Evolutionary conservation across 192 early-diverging fungal species (phyloP).

Genomic region (Podila verticillata): DNA sequence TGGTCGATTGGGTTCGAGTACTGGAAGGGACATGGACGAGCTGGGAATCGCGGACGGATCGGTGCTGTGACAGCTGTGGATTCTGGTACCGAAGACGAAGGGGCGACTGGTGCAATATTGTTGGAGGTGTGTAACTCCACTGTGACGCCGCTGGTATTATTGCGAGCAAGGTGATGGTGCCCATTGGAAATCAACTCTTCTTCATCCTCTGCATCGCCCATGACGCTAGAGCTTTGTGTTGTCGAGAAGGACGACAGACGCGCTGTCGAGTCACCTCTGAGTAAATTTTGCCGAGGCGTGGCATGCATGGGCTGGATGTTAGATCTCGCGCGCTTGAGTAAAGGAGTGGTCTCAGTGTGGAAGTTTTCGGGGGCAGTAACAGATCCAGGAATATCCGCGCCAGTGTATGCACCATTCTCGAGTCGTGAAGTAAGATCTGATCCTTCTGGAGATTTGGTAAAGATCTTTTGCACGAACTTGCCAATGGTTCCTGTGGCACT

Average conservation of each 20-base stretch:
- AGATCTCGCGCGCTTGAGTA: slow-evolving; percentile 12
- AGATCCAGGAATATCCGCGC: slow-evolving; percentile 37
- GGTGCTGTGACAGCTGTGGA: neutral
- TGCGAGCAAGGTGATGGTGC: neutral
- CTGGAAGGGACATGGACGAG: slow-evolving; percentile 35
- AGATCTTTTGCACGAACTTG: slow-evolving; percentile 45
- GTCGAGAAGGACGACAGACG: slow-evolving; percentile 29
- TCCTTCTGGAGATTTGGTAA: slow-evolving; percentile 29
- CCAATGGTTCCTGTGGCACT: slow-evolving; percentile 37
- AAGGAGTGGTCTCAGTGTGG: slow-evolving; percentile 37
- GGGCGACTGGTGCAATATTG: neutral
- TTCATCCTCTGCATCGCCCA: neutral
- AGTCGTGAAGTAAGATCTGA: neutral
- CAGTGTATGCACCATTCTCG: slow-evolving; percentile 19
- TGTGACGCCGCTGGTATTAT: neutral
- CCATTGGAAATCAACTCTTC: neutral
- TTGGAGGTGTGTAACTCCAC: neutral
- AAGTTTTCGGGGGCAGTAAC: slow-evolving; percentile 29
- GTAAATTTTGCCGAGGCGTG: slow-evolving; percentile 1
- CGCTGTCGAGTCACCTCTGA: slow-evolving; percentile 6
- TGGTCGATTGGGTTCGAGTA: slow-evolving; percentile 50
- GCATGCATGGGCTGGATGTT: slow-evolving; percentile 13
- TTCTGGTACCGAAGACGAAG: neutral
- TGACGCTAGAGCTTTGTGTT: slow-evolving; percentile 4
- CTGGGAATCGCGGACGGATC: slow-evolving; percentile 21